A percentile compares a stretch with the other conserved stretches of the same genome.
These are phyloP conservation scores for Spinacia oleracea DNA, from an alignment of 179 eudicot genomes.

Conservation along the genomic window DNA sequence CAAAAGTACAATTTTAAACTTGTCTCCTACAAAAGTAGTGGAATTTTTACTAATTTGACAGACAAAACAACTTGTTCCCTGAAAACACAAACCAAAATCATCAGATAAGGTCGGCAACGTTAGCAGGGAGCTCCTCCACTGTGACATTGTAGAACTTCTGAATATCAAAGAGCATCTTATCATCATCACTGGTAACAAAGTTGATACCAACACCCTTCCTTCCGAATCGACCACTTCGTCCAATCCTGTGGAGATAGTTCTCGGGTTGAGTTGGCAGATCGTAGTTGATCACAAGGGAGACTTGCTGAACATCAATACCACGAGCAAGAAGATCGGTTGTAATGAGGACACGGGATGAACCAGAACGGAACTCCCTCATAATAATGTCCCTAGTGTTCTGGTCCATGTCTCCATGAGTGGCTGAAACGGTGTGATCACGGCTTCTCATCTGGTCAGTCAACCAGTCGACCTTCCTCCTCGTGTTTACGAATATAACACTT, in stretches of 20 bases:
- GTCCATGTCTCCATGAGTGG: too few species aligned
- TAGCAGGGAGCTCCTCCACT: too few species aligned
- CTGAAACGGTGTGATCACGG: too few species aligned
- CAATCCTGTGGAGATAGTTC: slow-evolving; percentile 49
- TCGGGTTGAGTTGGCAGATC: slow-evolving; percentile 49
- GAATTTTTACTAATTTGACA: slow-evolving; percentile 22
- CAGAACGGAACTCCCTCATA: slow-evolving; percentile 47
- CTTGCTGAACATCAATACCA: too few species aligned
- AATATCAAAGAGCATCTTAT: too few species aligned
- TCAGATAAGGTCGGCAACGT: slow-evolving; percentile 49
- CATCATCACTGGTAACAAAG: too few species aligned
- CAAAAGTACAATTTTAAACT: slow-evolving; percentile 4
- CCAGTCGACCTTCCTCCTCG: too few species aligned
- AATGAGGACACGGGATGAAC: slow-evolving; percentile 49
- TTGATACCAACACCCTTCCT: too few species aligned
- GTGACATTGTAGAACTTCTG: too few species aligned
- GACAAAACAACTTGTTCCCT: slow-evolving; percentile 30
- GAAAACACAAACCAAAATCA: slow-evolving; percentile 10
- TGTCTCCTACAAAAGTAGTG: slow-evolving; percentile 15
- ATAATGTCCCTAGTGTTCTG: slow-evolving; percentile 48
- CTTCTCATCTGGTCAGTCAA: too few species aligned
- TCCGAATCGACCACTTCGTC: slow-evolving; percentile 47
- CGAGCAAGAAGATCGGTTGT: slow-evolving; percentile 50
- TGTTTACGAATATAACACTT: too few species aligned
- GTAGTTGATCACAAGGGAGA: slow-evolving; percentile 47